Evolutionary conservation across 1,284 basidiomycete species (phyloP), one percentile per base, ranked within the genome.

Genomic region (Rhodofomes roseus): DNA sequence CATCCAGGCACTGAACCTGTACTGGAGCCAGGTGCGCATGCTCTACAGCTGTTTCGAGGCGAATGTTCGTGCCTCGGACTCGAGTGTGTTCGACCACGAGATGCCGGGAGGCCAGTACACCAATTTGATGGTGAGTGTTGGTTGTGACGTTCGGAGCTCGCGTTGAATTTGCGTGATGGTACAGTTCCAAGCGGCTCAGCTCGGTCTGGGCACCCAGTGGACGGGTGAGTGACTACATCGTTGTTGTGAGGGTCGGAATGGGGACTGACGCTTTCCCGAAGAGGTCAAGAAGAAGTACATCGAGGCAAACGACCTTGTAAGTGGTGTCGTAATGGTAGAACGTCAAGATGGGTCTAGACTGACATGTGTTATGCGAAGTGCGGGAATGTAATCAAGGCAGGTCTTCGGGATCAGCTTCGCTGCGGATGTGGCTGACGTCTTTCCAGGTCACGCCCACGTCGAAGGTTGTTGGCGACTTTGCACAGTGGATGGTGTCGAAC

Each of bases 81-180:
- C 93, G 50, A 95, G 93, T 77, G 96, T 98, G 62, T 99, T 98
- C 73, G 96, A 96, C 73, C 97, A 99, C 79, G 96, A 99, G 79
- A 99, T 99, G 97, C 97, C 97, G 56, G 97, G 97, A 75, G 96
- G 96, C 54, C 94, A 96, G 74, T 96, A 96, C 78, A 96, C 94
- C 58, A 96, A 96, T 79, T 77, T 96, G 66, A 93, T 93, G 90
- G 91, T 92, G 68, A 54, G 83, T 43, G 57, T 55, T 51, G 40
- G 57, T 23, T 9, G 41, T 46, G 29, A 46, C 39, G 12, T 61
- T 56, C 22, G 34, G 50, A 23, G 34, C 22, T 36, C 18, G 25
- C 20, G n/a, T 36, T 41, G 20, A 39, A 29, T 37, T 36, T 34
- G n/a, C 39, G 63, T 60, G 59, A 54, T 51, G 16, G 50, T 41